Conservation (phyloP, 106 monocot species). For the Apostasia ramifera region DNA sequence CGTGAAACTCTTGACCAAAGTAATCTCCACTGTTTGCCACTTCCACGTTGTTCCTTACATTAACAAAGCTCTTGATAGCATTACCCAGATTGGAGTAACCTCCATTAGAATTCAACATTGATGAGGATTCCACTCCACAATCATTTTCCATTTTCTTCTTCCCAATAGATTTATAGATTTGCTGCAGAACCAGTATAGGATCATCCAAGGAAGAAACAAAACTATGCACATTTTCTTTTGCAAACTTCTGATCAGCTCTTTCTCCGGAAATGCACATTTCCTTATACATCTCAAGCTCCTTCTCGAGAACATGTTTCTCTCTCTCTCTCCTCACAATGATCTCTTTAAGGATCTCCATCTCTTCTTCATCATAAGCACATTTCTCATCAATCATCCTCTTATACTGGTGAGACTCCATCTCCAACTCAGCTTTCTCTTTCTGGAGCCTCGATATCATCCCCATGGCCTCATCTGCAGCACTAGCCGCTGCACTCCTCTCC, state of each 20-base stretch:
- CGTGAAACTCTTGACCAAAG: background rate
- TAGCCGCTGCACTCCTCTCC: slow-evolving; percentile 82
- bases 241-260: slow-evolving; percentile 3
- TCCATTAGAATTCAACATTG: background rate
- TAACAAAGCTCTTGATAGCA: background rate
- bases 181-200: slow-evolving; percentile 13
- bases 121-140: background rate
- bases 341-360: slow-evolving; percentile 80
- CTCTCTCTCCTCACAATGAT: slow-evolving; percentile 72
- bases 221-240: background rate
- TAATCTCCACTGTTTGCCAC: background rate
- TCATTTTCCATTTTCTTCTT: slow-evolving; percentile 14
- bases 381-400: slow-evolving; percentile 77
- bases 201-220: slow-evolving; percentile 20
- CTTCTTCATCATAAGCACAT: slow-evolving; percentile 75
- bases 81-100: background rate
- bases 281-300: slow-evolving; percentile 56
- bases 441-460: slow-evolving; percentile 94
- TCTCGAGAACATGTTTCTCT: slow-evolving; percentile 63
- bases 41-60: background rate
- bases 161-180: slow-evolving; percentile 17
- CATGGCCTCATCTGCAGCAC: slow-evolving; percentile 92
- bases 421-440: slow-evolving; percentile 76
- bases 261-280: slow-evolving; percentile 19
- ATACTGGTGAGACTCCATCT: slow-evolving; percentile 82